Evolutionary conservation across 106 monocot genomes (phyloP), one percentile per base, ranked within the genome.

Genomic region (Acanthochlamys bracteata): DNA sequence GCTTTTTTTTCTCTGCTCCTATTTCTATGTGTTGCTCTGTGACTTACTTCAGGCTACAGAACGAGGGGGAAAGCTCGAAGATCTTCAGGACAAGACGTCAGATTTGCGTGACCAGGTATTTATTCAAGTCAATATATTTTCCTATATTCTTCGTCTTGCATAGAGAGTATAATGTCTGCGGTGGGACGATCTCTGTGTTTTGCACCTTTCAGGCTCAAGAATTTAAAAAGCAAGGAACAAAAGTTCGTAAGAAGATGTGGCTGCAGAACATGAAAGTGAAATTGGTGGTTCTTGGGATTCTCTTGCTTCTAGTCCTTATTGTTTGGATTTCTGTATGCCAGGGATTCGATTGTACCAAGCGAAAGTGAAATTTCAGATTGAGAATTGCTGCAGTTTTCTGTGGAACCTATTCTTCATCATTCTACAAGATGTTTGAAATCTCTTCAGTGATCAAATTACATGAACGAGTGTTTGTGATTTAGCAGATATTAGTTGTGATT

Each of bases 281-380:
- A 74, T 58, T 96, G 75, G 71, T 76, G 39, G 77, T 88, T 53
- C 84, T 96, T 41, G 75, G 24, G 41, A 69, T 83, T 52, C 86
- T 96, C 39, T 70, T 90, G 39, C 55, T 96, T 39, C 74, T 96
- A 39, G 90, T 96, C 59, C 61, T 96, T n/a, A 80, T 90, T 10
- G 74, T 90, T 21, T 96, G 95, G 95, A 54, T 96, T 25, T 86
- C 87, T 47, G 84, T 96, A 63, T 96, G 95, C 61, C 86, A 82
- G 41, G 95, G 95, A 69, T 90, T 96, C 55, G 71, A 76, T 71
- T 96, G 95, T 80, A 87, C 84, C 6, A 90, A 96, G 59, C 69
- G 24, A 6, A 16, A 45, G 10, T 45, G 13, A 45, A 45, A 6
- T 21, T 24, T 7, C 13, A 58, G 24, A 55, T 7, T 55, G 54